phyloP scores from a whole-genome alignment of 2,329 filamentous ascomycete species.

The Sarocladiaceae sp. region DNA sequence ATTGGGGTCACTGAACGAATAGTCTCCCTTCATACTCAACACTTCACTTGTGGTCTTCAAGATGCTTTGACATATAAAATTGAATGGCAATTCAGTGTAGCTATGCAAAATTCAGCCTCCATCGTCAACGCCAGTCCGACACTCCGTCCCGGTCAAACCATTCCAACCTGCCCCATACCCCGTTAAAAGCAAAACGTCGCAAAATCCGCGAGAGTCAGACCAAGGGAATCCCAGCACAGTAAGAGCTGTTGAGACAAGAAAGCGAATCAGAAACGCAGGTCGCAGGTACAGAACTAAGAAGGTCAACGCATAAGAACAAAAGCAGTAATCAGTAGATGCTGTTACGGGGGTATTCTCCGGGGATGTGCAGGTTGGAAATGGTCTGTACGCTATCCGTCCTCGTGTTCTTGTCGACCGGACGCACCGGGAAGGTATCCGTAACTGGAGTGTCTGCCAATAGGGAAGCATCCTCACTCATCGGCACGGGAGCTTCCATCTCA shows the following conservation, averaged over 20 bases:
- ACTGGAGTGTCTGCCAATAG: slow-evolving; percentile 17
- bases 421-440: slow-evolving; percentile 11
- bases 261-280: not conserved
- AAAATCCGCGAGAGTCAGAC: slow-evolving; percentile 2
- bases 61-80: not conserved
- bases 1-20: too few relatives aligned
- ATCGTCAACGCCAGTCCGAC: not conserved
- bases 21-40: too few relatives aligned
- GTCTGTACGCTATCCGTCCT: slow-evolving; percentile 45
- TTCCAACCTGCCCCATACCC: slow-evolving; percentile 7
- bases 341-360: slow-evolving; percentile 58
- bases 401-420: slow-evolving; percentile 21
- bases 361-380: slow-evolving; percentile 64
- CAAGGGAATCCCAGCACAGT: not conserved
- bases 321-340: slow-evolving; percentile 36
- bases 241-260: not conserved
- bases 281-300: slow-evolving; percentile 8
- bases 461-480: slow-evolving; percentile 13
- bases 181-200: not conserved
- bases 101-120: slow-evolving; percentile 2
- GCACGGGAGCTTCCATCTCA: slow-evolving; percentile 6
- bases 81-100: not conserved
- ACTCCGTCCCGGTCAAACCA: not conserved
- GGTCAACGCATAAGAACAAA: slow-evolving; percentile 13
- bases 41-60: not conserved